These are phyloP conservation scores for Fraxinus angustifolia DNA, from an alignment of 305 asterid genomes.

Conservation along the genomic window DNA sequence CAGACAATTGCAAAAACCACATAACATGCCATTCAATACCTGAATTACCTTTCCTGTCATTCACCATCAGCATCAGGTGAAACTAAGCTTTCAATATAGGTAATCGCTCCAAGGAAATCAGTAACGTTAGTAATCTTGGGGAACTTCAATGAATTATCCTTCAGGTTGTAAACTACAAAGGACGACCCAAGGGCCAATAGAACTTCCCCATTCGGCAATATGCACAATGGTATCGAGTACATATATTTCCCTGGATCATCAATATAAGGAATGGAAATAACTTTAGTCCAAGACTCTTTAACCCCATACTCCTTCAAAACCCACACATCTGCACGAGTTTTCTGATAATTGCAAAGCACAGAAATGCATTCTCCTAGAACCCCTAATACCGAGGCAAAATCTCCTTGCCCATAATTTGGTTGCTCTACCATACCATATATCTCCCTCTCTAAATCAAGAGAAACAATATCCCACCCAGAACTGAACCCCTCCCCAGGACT, in stretches of 20 bases:
- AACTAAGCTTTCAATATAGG: slow-evolving; percentile 32
- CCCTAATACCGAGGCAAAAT: neutral
- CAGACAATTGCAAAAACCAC: neutral
- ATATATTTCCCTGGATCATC: neutral
- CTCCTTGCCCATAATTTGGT: slow-evolving; percentile 11
- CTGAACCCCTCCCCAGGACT: neutral
- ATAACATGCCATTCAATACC: neutral
- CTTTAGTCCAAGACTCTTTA: slow-evolving; percentile 34
- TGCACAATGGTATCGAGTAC: slow-evolving; percentile 1
- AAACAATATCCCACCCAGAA: slow-evolving; percentile 17
- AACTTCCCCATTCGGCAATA: slow-evolving; percentile 23
- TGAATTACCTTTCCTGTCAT: neutral
- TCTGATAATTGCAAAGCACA: slow-evolving; percentile 16
- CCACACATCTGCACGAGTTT: slow-evolving; percentile 28
- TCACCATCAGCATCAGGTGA: slow-evolving; percentile 15
- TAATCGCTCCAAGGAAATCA: neutral
- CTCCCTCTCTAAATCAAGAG: slow-evolving; percentile 28
- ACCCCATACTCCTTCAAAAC: slow-evolving; percentile 33
- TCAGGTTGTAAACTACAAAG: slow-evolving; percentile 14
- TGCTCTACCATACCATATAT: slow-evolving; percentile 20
- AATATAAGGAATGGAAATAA: slow-evolving; percentile 18
- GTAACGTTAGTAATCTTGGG: neutral
- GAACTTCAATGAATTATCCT: neutral
- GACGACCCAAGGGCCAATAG: slow-evolving; percentile 12
- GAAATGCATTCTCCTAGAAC: slow-evolving; percentile 34